A percentile compares a stretch with the other conserved stretches of the same genome.
phyloP scores from a whole-genome alignment of 2,329 filamentous ascomycete species.

The Drechslerella stenobrocha region DNA sequence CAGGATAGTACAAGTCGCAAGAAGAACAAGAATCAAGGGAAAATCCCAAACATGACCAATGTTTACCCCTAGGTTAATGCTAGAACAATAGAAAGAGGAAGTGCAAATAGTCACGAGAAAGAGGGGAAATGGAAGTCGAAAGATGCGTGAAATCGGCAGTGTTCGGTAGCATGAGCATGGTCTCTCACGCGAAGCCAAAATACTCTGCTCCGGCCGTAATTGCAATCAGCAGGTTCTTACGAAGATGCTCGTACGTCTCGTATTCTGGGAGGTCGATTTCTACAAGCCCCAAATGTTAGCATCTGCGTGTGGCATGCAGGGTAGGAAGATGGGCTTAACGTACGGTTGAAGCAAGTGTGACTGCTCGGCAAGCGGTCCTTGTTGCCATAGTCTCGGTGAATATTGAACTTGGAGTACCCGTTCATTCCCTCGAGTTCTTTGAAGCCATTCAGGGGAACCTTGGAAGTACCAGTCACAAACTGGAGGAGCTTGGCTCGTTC shows the following conservation, averaged over 20 bases:
- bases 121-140: constrained; percentile 7
- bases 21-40: constrained; percentile 13
- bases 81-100: constrained; percentile 10
- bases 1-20: constrained; percentile 19
- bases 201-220: constrained; percentile 98
- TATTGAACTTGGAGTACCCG: constrained; percentile 95
- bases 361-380: constrained; percentile 94
- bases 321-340: constrained; percentile 59
- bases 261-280: constrained; percentile 98
- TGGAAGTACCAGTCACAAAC: constrained; percentile 97
- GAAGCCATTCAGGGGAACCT: constrained; percentile 97
- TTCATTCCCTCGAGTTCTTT: constrained; percentile 99
- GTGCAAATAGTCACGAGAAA: constrained; percentile 17
- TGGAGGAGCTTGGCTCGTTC: constrained; percentile 95
- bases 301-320: constrained; percentile 20
- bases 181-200: constrained; percentile 85
- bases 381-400: constrained; percentile 95
- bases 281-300: constrained; percentile 54
- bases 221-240: constrained; percentile 85
- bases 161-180: constrained; percentile 5
- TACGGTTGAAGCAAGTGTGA: constrained; percentile 99
- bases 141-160: background rate
- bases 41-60: constrained; percentile 16
- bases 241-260: constrained; percentile 87
- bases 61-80: constrained; percentile 48